Evolutionary conservation across 78 protist genomes (phyloP), one percentile per base, ranked within the genome.

Genomic region (Anaeramoeba ignava): DNA sequence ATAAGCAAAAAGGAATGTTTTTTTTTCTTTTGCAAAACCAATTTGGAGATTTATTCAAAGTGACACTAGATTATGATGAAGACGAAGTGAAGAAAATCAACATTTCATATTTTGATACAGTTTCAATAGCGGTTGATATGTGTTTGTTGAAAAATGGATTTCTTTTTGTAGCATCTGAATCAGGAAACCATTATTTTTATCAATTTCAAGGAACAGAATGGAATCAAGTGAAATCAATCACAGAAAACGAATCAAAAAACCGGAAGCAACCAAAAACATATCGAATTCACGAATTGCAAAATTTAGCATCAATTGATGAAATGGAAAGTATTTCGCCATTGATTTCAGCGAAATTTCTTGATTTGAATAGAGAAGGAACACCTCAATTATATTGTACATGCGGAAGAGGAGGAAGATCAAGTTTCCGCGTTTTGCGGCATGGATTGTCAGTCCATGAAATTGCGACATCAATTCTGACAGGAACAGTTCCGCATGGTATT

Each of bases 21-120:
- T 94, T 96, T 94, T 83, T 95, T 81, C 86, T 98, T 34, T 34
- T 94, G 34, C 99, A 97, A 86, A 83, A 89, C 0, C 98, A 96
- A 83, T 2, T 33, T n/a, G 99, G 99, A 41, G 98, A 97, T 81
- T 80, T 96, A 82, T 94, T 88, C 91, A 92, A 90, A 79, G 80
- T 96, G 31, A 86, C 91, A 3, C 85, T 96, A 31, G 87, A 41
- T 3, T 41, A 78, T 83, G 84, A 78, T 34, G 91, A 78, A 40
- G 92, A 85, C 38, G 78, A 3, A 0, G 99, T 93, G 0, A 0
- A 27, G n/a, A 40, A 33, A 34, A 39, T 93, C 33, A 1, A 1
- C 27, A 39, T 67, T 78, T n/a, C 82, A 78, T 94, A 94, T 85
- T 95, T 96, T 39, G 98, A 96, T 80, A 94, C 98, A 1, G 80